Percentiles rank a stretch among this genome's conserved stretches.
These are phyloP conservation scores for Apocynum venetum DNA, from an alignment of 257 asterid species.

Conservation along the genomic window DNA sequence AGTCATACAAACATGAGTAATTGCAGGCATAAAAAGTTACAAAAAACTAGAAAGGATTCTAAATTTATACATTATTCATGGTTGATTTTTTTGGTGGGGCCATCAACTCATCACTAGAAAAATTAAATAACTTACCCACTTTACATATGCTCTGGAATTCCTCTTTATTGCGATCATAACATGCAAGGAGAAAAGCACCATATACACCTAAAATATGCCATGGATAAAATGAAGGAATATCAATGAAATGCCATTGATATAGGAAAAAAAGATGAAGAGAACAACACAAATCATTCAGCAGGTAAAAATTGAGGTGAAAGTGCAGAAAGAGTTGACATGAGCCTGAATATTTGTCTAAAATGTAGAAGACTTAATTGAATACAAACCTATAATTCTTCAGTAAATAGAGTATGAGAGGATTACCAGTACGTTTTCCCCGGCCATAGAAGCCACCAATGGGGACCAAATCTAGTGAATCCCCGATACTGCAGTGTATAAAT, in stretches of 20 bases:
- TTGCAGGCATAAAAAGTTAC: neutral
- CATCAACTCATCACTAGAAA: slow-evolving; percentile 8
- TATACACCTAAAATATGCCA: slow-evolving; percentile 54
- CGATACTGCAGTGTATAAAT: slow-evolving; percentile 55
- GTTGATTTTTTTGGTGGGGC: slow-evolving; percentile 16
- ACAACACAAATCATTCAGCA: neutral
- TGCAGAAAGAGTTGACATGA: neutral
- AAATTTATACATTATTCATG: neutral
- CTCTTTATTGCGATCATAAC: slow-evolving; percentile 81
- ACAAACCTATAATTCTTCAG: neutral
- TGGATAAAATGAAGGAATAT: neutral
- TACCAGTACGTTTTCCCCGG: slow-evolving; percentile 91
- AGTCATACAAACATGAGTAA: neutral
- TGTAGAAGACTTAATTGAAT: neutral
- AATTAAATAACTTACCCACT: slow-evolving; percentile 57
- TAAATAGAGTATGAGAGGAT: slow-evolving; percentile 12
- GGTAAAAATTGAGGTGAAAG: neutral
- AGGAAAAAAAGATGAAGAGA: neutral
- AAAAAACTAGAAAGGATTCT: neutral
- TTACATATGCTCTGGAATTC: slow-evolving; percentile 95
- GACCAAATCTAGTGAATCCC: slow-evolving; percentile 93
- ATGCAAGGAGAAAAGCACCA: slow-evolving; percentile 96
- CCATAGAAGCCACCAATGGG: slow-evolving; percentile 99
- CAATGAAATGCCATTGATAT: neutral
- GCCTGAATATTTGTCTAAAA: neutral